Conservation (phyloP, 2,329 filamentous ascomycete species). For the Aspergillus sojae region DNA sequence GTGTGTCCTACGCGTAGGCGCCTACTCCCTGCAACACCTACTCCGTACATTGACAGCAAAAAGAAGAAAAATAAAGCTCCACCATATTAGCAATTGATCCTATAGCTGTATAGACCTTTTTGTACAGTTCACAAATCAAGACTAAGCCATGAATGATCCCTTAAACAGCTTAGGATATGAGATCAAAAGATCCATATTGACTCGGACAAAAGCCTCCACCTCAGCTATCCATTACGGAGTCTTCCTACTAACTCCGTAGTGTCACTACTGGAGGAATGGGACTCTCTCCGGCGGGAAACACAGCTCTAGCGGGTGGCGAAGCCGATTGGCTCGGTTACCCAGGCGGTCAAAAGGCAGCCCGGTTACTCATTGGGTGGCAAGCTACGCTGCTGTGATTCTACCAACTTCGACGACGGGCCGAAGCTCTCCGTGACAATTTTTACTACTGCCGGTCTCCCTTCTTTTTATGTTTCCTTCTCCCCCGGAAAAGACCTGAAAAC, state of each 20-base stretch:
- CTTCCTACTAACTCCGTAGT: slow-evolving; percentile 4
- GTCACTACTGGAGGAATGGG: background rate
- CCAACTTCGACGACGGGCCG: slow-evolving; percentile 41
- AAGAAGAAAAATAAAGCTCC: background rate
- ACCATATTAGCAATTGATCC: background rate
- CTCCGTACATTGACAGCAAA: background rate
- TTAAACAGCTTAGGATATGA: background rate
- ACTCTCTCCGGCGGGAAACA: background rate
- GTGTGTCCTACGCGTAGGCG: background rate
- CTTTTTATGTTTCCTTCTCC: slow-evolving; percentile 30
- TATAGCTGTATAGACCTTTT: background rate
- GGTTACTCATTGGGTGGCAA: slow-evolving; percentile 20
- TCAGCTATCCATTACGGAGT: background rate
- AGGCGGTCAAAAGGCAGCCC: slow-evolving; percentile 20
- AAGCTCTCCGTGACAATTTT: slow-evolving; percentile 40
- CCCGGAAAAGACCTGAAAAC: slow-evolving; percentile 20
- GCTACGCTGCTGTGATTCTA: slow-evolving; percentile 34
- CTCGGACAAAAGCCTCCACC: background rate
- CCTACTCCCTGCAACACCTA: background rate
- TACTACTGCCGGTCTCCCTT: slow-evolving; percentile 29
- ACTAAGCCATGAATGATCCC: background rate
- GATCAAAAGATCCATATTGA: background rate
- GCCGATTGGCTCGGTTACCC: slow-evolving; percentile 18
- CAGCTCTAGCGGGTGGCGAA: background rate
- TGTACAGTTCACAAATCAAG: background rate